These are phyloP conservation scores for Pelargonium myrrhifolium DNA, from an alignment of 441 rosid genomes.

Conservation along the genomic window DNA sequence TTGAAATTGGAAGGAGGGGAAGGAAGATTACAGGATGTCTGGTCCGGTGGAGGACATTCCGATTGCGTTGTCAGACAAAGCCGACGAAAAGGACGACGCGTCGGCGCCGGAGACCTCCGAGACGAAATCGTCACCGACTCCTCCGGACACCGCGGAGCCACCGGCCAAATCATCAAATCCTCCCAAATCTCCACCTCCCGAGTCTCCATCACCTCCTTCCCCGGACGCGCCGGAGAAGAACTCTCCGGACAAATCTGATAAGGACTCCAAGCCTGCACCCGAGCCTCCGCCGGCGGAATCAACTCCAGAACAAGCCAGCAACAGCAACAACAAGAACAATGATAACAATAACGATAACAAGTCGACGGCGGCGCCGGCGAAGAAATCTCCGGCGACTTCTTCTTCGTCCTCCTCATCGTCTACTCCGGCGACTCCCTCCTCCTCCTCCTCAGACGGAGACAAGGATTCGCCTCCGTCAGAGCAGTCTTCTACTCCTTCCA, in stretches of 20 bases:
- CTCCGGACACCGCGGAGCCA: background rate
- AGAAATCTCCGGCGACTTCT: background rate
- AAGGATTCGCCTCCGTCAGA: background rate
- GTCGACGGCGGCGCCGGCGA: background rate
- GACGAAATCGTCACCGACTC: no score
- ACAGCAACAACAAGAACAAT: no score
- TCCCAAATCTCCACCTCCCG: constrained; percentile 25
- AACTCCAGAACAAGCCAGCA: background rate
- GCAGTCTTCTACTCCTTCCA: background rate
- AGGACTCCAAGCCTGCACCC: constrained; percentile 17
- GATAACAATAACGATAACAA: background rate
- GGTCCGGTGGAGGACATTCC: background rate
- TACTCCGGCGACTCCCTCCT: background rate
- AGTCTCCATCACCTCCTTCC: background rate
- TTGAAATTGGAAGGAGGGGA: no score
- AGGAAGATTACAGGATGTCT: no score
- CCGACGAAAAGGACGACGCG: background rate
- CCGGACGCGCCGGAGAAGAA: background rate
- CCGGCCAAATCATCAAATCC: constrained; percentile 19
- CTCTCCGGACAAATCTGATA: no score
- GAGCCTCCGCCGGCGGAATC: constrained; percentile 23
- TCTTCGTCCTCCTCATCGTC: background rate
- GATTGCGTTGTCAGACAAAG: background rate
- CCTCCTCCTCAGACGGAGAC: background rate
- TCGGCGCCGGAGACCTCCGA: background rate